Evolutionary conservation across 768 basidiomycete genomes (phyloP), one percentile per base, ranked within the genome.

Genomic region (Serpula lacrymans): DNA sequence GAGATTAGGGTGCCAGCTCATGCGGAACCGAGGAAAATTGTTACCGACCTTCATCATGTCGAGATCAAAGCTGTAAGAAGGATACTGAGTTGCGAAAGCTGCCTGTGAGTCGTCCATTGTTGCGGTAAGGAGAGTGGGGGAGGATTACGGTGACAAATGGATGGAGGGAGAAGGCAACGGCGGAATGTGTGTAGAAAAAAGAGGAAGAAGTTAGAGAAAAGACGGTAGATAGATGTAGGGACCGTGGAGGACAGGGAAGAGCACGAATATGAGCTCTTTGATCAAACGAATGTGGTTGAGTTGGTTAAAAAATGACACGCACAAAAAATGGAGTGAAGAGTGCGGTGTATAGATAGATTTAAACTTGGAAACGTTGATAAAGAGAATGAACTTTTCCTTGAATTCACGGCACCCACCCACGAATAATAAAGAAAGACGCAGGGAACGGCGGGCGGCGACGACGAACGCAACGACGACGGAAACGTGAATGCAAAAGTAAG

Each of bases 41-140:
- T 25, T 45, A 21, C 34, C 14, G 25, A 84, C 88, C 84, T 90
- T 90, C 86, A 88, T 89, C 87, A 90, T 89, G 66, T 90, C 87
- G 77, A 89, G 70, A 59, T 89, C 87, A 69, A 89, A 84, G 43
- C 64, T 69, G 75, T 85, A 88, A 47, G 74, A 61, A 48, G 76
- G 73, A 62, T 88, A 88, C 55, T 81, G 83, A 34, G 69, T 63
- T 47, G 78, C 77, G 60, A 84, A 86, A 36, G 74, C 74, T 60
- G 83, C 70, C 65, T 86, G 83, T 40, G 76, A 55, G 74, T 88
- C 84, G 71, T 85, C 84, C 86, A 87, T 82, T 50, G 65, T 46
- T 51, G 60, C 39, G 38, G 28, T 22, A 46, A 14, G 24, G 39
- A 42, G 44, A 50, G 44, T 39, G 54, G 51, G 57, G 54, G 49